Base-by-base conservation (phyloP, 441 rosid genomes). In the Macaranga tanarius region DNA sequence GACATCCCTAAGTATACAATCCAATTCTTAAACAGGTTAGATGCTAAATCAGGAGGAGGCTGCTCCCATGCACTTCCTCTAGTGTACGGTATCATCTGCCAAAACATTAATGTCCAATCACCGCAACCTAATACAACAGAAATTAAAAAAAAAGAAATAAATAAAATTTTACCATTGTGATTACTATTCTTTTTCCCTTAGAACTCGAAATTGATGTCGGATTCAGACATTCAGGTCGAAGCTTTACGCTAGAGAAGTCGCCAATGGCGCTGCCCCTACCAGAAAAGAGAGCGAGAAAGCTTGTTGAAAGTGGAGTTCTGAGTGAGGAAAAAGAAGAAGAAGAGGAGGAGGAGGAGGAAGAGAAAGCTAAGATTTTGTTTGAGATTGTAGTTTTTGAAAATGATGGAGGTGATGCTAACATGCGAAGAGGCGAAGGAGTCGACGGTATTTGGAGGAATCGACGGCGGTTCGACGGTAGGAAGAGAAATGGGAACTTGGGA, bases 1-100 rank as follows among this genome's bases (percentile, higher is more conserved):
- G 92, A 84, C 98, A 92, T 91, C 70, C 99, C 98, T 88, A 95
- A 77, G 83, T 95, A 90, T 22, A 92, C 96, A 76, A 95, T 95
- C 42, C 91, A 82, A 62, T 89, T 86, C 78, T 89, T 90, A 82
- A 79, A 89, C 79, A 95, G 78, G 84, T 90, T 90, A 2, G 98
- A 92, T 48, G 97, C 94, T 70, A 95, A 81, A 82, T 92, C 97
- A 8, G 97, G 97, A 64, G 97, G 99, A 72, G 97, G 97, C 77
- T 90, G 92, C 81, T 88, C 95, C 80, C 83, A 85, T 17, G 90
- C 92, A 85, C 85, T 84, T 77, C 91, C 97, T 67, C 83, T 79
- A 23, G 88, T 75, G 77, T 78, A 91, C 19, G 99, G 97, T 80
- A 91, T 91, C 71, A 91, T 96, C 99, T 95, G 83, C 23, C 73